A percentile compares a stretch with the other conserved stretches of the same genome.
These are phyloP conservation scores for Xylaria sp. DNA, from an alignment of 2,329 filamentous ascomycete genomes.

Conservation along the genomic window DNA sequence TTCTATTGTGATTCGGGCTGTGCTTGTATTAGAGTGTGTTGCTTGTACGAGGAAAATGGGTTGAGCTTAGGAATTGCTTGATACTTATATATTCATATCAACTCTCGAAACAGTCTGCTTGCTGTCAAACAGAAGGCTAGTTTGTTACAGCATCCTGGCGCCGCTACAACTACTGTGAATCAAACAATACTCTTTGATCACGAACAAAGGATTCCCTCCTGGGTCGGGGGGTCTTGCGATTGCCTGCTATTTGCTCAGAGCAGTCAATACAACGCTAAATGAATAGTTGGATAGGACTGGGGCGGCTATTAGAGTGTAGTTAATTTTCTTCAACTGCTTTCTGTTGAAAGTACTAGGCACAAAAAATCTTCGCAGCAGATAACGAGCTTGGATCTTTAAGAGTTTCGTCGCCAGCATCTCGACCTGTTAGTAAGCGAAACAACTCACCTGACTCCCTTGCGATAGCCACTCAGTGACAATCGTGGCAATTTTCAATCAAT, in stretches of 20 bases:
- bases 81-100: conserved; percentile 1
- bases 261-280: neutral
- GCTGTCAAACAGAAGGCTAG: neutral
- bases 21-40: too few species aligned
- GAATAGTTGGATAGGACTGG: neutral
- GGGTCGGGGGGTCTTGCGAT: neutral
- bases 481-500: neutral
- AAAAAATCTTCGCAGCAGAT: neutral
- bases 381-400: neutral
- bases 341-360: neutral
- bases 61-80: neutral
- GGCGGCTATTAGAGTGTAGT: neutral
- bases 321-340: neutral
- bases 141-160: neutral
- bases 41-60: neutral
- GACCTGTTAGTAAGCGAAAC: neutral
- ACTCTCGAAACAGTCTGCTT: neutral
- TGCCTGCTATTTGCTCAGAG: neutral
- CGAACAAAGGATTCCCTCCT: neutral
- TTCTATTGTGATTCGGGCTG: neutral
- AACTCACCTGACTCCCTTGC: neutral
- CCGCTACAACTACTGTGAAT: neutral
- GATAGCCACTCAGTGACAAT: neutral
- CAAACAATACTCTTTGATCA: conserved; percentile 5
- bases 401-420: neutral